phyloP scores from a whole-genome alignment of 495 filamentous ascomycete species.

The Penicillium fimorum region DNA sequence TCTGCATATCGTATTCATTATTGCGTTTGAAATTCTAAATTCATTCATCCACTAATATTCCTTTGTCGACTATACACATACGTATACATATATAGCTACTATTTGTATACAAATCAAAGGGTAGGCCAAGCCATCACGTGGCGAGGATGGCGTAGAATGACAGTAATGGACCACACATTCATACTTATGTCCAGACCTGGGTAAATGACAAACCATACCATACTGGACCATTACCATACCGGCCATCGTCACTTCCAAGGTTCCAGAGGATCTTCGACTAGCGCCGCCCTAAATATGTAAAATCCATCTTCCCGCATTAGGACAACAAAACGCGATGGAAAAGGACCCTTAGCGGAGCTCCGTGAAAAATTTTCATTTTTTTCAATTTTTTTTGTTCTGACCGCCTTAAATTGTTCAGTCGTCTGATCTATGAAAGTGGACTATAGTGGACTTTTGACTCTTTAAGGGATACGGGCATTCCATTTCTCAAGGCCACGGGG shows the following conservation, averaged over 20 bases:
- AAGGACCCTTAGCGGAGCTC: conserved; percentile 23
- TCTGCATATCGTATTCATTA: not conserved
- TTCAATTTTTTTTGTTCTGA: conserved; percentile 4
- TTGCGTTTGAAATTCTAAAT: not conserved
- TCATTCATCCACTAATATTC: not conserved
- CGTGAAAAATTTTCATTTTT: conserved; percentile 22
- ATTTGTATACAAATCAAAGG: not conserved
- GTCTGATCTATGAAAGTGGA: conserved; percentile 12
- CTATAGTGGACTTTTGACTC: not conserved
- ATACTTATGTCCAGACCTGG: not conserved
- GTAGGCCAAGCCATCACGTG: conserved; percentile 7
- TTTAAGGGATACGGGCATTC: not conserved
- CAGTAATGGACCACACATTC: not conserved
- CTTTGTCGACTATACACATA: not conserved
- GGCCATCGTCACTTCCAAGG: not conserved
- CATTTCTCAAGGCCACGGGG: conserved; percentile 2
- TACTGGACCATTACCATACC: not conserved
- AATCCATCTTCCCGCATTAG: conserved; percentile 28
- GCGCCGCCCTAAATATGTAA: not conserved
- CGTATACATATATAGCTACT: not conserved
- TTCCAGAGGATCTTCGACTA: conserved; percentile 13
- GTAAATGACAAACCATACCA: conserved; percentile 26
- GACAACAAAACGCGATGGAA: conserved; percentile 24
- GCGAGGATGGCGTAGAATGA: conserved; percentile 4
- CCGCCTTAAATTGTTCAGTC: not conserved